A percentile compares a stretch with the other conserved stretches of the same genome.
phyloP scores from a whole-genome alignment of 768 basidiomycete species.

The Cystobasidium onofrii region DNA sequence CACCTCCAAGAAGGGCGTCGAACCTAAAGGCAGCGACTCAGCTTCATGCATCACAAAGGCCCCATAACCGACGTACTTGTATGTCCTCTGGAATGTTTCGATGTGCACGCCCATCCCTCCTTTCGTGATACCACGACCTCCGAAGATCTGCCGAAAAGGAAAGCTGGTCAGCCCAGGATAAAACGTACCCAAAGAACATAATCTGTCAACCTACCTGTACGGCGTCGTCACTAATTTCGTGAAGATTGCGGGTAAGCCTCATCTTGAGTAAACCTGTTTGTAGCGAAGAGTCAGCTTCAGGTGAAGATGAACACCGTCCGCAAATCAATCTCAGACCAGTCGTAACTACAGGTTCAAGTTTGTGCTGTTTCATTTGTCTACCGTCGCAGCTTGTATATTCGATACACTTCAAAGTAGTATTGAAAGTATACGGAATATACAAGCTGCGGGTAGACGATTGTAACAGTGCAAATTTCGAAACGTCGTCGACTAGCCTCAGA shows the following conservation, averaged over 20 bases:
- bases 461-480: no score
- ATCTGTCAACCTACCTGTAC: constrained; percentile 48
- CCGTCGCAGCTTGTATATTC: no score
- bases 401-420: no score
- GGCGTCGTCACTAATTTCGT: constrained; percentile 72
- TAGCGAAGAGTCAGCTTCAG: background rate
- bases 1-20: constrained; percentile 34
- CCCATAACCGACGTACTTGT: constrained; percentile 26
- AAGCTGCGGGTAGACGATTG: no score
- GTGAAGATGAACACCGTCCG: no score
- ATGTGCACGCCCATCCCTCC: constrained; percentile 70
- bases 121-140: constrained; percentile 73
- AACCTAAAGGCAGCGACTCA: constrained; percentile 14
- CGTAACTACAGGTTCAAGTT: no score
- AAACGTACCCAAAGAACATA: constrained; percentile 38
- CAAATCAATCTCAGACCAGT: no score
- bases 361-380: no score
- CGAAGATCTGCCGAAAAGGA: constrained; percentile 63
- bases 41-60: no score
- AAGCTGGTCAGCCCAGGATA: background rate
- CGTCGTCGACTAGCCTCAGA: no score
- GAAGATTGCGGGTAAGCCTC: constrained; percentile 64
- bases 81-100: constrained; percentile 47
- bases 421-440: no score
- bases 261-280: constrained; percentile 64